These are phyloP conservation scores for Lantana camara DNA, from an alignment of 257 asterid genomes.

Conservation along the genomic window DNA sequence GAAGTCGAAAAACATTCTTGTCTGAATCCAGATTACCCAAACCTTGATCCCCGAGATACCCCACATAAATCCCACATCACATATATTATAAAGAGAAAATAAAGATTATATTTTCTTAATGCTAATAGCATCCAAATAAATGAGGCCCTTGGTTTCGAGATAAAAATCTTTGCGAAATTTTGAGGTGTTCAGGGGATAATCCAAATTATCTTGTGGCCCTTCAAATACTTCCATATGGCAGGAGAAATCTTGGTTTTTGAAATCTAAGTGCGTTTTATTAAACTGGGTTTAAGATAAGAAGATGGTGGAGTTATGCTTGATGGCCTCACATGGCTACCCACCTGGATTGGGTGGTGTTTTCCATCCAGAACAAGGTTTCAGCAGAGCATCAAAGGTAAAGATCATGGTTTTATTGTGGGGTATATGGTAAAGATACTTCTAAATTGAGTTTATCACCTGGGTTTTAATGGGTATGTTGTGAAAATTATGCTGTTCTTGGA, in stretches of 20 bases:
- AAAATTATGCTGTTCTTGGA: too few species aligned
- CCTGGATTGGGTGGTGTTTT: conserved; percentile 36
- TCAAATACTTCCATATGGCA: not conserved
- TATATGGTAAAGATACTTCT: too few species aligned
- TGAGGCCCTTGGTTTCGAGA: conserved; percentile 6
- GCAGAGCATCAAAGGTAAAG: conserved; percentile 43
- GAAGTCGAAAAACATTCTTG: conserved; percentile 8
- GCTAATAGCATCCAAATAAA: conserved; percentile 6
- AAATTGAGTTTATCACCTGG: not conserved
- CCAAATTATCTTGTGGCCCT: conserved; percentile 28
- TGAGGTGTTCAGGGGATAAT: conserved; percentile 43
- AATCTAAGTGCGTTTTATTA: conserved; percentile 23
- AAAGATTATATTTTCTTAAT: not conserved
- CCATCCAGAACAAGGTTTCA: conserved; percentile 36
- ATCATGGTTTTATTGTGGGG: too few species aligned
- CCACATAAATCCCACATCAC: conserved; percentile 6
- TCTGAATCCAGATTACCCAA: conserved; percentile 8
- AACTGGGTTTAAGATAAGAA: conserved; percentile 9
- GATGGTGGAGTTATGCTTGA: conserved; percentile 48
- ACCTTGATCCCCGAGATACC: conserved; percentile 16
- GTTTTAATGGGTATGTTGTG: not conserved
- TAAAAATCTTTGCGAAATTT: conserved; percentile 24
- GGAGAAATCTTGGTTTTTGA: conserved; percentile 21
- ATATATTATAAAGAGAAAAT: not conserved
- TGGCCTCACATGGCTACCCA: conserved; percentile 56